Evolutionary conservation across 495 filamentous ascomycete genomes (phyloP).

Genomic region (Aspergillus sclerotioniger): DNA sequence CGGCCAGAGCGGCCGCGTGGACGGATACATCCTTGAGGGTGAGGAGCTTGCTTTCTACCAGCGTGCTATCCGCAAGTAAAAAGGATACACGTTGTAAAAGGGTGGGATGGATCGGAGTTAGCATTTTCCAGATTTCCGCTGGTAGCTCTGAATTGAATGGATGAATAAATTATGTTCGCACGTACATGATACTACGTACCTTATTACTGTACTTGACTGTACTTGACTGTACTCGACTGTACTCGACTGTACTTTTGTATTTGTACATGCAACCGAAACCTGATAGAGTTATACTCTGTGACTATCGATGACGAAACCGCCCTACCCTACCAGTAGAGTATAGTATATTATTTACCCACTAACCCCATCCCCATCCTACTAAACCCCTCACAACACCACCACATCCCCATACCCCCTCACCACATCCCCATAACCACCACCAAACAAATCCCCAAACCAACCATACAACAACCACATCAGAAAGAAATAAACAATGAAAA

Average conservation of each 20-base stretch:
- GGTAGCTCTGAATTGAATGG: constrained; percentile 1
- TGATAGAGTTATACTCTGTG: background rate
- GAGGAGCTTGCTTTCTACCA: constrained; percentile 99
- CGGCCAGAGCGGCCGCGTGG: constrained; percentile 91
- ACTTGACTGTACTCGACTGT: background rate
- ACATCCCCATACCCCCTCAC: background rate
- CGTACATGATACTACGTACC: background rate
- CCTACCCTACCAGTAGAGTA: background rate
- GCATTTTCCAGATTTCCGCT: background rate
- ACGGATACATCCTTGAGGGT: constrained; percentile 98
- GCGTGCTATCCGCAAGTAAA: constrained; percentile 94
- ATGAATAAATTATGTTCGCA: background rate
- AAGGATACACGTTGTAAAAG: background rate
- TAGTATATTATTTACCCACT: background rate
- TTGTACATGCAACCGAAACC: background rate
- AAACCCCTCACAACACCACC: background rate
- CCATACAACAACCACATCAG: background rate
- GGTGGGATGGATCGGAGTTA: constrained; percentile 1
- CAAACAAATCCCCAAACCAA: background rate
- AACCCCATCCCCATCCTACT: background rate
- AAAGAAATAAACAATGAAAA: constrained; percentile 23
- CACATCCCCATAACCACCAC: background rate
- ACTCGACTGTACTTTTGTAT: background rate
- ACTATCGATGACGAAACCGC: background rate
- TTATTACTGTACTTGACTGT: background rate